These are phyloP conservation scores for Akanthomyces uredinophilus DNA, from an alignment of 2,329 filamentous ascomycete genomes.

Conservation along the genomic window DNA sequence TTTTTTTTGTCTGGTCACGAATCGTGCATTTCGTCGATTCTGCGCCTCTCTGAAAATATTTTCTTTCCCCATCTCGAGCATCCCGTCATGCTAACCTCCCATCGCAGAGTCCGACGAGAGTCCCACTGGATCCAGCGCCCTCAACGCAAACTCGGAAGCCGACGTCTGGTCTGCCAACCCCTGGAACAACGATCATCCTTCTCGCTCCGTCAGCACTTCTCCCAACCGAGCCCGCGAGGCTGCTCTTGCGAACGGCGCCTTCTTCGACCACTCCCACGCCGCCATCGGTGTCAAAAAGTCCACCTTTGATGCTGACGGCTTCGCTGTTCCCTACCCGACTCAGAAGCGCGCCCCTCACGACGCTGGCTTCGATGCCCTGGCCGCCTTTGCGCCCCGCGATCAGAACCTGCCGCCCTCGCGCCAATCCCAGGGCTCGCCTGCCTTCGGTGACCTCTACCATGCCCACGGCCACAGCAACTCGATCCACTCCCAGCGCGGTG, in stretches of 20 bases:
- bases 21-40: neutral
- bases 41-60: neutral
- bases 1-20: neutral
- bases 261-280: conserved; percentile 42
- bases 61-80: neutral
- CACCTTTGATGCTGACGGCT: conserved; percentile 23
- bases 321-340: conserved; percentile 22
- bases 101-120: conserved; percentile 26
- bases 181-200: conserved; percentile 51
- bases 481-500: conserved; percentile 41
- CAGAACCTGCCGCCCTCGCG: conserved; percentile 52
- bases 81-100: neutral
- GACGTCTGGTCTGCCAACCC: conserved; percentile 56
- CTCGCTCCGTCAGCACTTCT: conserved; percentile 49
- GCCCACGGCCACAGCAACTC: conserved; percentile 39
- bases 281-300: conserved; percentile 37
- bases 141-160: conserved; percentile 63
- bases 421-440: conserved; percentile 43
- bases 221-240: conserved; percentile 50
- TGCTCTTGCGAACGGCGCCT: conserved; percentile 40
- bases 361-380: conserved; percentile 34
- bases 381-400: conserved; percentile 39
- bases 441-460: conserved; percentile 29
- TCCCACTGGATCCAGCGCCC: conserved; percentile 63
- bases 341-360: conserved; percentile 33